These are phyloP conservation scores for Colletotrichum siamense DNA, from an alignment of 2,329 filamentous ascomycete species.

Conservation along the genomic window DNA sequence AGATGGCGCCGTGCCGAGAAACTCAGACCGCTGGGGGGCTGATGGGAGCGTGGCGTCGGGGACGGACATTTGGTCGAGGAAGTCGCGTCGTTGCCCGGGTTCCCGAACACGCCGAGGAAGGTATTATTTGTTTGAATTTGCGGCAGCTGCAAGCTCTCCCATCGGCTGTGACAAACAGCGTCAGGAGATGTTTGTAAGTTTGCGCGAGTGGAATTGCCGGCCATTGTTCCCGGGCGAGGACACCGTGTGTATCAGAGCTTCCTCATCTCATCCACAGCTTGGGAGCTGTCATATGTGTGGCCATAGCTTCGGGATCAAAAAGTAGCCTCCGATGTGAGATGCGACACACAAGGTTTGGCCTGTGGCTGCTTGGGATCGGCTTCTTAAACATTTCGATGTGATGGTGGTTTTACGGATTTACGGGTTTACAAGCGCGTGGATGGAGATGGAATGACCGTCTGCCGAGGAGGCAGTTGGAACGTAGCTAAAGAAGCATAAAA, in stretches of 20 bases:
- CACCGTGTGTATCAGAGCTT: neutral
- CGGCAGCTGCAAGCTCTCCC: neutral
- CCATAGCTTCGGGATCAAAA: constrained; percentile 3
- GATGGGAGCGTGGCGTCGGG: neutral
- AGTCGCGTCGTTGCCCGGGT: neutral
- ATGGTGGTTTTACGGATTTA: neutral
- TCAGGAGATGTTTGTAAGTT: neutral
- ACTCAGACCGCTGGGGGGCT: constrained; percentile 2
- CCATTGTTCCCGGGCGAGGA: neutral
- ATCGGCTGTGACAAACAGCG: neutral
- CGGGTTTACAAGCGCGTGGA: neutral
- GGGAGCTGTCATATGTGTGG: neutral
- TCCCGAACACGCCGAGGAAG: neutral
- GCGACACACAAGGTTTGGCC: neutral
- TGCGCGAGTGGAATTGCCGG: neutral
- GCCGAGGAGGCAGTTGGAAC: neutral
- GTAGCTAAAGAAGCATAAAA: accelerated
- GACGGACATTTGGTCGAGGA: neutral
- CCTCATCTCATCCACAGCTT: neutral
- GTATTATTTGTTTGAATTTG: neutral
- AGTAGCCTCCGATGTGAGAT: constrained; percentile 1
- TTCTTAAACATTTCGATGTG: neutral
- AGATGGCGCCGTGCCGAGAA: constrained; percentile 13
- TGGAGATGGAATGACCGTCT: neutral
- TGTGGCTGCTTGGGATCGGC: neutral